Base-by-base conservation (phyloP, 2,329 filamentous ascomycete genomes). In the Rhexocercosporidium sp. region DNA sequence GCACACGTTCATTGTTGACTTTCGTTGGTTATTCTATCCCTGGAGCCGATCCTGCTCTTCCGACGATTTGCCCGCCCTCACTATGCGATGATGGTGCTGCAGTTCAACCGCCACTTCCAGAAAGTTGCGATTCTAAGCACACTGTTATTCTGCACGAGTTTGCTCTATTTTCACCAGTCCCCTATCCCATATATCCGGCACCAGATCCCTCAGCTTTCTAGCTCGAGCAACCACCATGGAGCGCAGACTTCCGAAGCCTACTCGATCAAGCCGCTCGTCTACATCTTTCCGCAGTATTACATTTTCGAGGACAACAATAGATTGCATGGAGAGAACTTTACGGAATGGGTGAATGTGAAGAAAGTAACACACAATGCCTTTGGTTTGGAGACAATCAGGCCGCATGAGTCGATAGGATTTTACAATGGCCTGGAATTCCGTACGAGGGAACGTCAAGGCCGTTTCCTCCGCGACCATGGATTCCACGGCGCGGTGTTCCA, bases 401-500 rank as follows among this genome's bases (percentile, higher is more conserved):
- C 66, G 18, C 57, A 65, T 39, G 64, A 68, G 27, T 69, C 67
- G 25, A 62, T 69, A 31, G 67, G 67, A 8, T 69, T 61, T 25
- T 69, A 69, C 44, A 64, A 69, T 53, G 67, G 67, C n/a, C 49
- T 69, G n/a, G 64, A 61, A n/a, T 66, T 59, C 37, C 6, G 60
- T n/a, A 69, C 67, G 1, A 39, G 67, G 44, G 34, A 69, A 29
- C 54, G 67, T 25, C 67, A 69, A 62, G 67, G 67, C n/a, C 59
- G 56, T 39, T 69, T 66, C 51, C 44, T 69, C 3, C 49, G 64
- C 1, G 67, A 69, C 3, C 34, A 29, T 37, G 67, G 67, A 3
- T 68, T 65, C 25, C 49, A 68, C 47, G 66, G 66, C 8, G 63
- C 46, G 0, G 62, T 54, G 11, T 68, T 63, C 22, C 66, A 68